Evolutionary conservation across 1,284 basidiomycete species (phyloP), one percentile per base, ranked within the genome.

Genomic region (Leccinum laetum): DNA sequence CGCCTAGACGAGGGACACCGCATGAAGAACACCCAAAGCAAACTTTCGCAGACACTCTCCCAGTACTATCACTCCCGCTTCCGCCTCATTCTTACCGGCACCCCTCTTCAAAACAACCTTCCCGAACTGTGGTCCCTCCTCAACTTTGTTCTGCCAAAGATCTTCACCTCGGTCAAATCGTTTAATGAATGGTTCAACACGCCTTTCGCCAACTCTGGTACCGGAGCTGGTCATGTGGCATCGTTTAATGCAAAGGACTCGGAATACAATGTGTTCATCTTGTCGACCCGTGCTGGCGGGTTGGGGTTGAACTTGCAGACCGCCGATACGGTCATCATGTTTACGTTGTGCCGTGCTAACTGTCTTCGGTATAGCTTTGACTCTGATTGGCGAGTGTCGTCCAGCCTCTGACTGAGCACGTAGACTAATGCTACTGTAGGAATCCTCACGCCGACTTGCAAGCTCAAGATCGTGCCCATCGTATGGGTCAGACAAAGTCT

Each of bases 111-210:
- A 79, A 99, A 99, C 84, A 99, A 99, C 78, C 87, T 99, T 46
- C 97, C 98, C 13, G 98, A 99, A 79, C 82, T 99, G 52, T 99
- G 98, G 98, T 90, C 98, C 2, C 84, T 99, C 64, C 92, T 99
- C 77, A 99, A 99, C 80, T 99, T 99, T 76, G 97, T 96, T 60
- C 83, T 99, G 18, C 98, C 98, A 24, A 98, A 96, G 81, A 92
- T 99, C 75, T 99, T 99, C 86, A 99, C 99, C 82, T 99, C 97
- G 4, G 96, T 99, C 71, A 98, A 99, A 79, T 98, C 96, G 58
- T 99, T 99, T 76, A 98, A 99, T 75, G 98, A 99, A 77, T 99
- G 98, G 98, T 99, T 99, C 86, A 99, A 99, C 81, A 98, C 96
- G 2, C 98, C 98, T 0, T 99, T 99, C 72, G 97, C 98, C 68